Percentiles rank a stretch among this genome's conserved stretches.
Conservation (phyloP, 768 basidiomycete species). For the Calvatia gigantea region DNA sequence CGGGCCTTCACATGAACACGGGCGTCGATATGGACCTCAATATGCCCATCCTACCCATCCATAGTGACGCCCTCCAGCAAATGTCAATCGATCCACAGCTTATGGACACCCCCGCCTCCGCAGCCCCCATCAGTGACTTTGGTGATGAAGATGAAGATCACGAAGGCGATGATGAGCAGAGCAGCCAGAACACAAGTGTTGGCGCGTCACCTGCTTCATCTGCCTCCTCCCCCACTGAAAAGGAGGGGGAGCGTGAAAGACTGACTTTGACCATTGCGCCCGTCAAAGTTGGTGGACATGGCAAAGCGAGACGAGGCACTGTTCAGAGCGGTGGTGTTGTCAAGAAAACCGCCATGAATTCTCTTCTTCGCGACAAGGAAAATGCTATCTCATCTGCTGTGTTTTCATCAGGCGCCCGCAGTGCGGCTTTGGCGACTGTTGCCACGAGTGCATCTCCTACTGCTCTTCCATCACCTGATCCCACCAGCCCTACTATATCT, state of each 20-base stretch:
- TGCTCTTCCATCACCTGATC: neutral
- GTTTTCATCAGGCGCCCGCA: conserved; percentile 17
- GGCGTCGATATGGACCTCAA: conserved; percentile 9
- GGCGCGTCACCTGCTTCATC: conserved; percentile 7
- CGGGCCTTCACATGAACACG: conserved; percentile 14
- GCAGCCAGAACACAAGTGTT: conserved; percentile 19
- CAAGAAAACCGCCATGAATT: conserved; percentile 44
- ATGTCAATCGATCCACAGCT: conserved; percentile 71
- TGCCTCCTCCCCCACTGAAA: conserved; percentile 14
- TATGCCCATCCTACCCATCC: conserved; percentile 17
- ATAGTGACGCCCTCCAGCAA: conserved; percentile 12
- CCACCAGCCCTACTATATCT: conserved; percentile 17
- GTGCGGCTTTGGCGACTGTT: conserved; percentile 9
- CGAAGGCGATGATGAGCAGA: conserved; percentile 19
- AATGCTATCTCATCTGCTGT: conserved; percentile 19
- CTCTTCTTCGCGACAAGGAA: conserved; percentile 31
- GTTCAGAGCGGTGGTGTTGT: conserved; percentile 71
- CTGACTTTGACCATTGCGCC: conserved; percentile 48
- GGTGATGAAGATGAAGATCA: conserved; percentile 29
- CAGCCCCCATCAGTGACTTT: conserved; percentile 30
- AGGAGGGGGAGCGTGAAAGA: conserved; percentile 25
- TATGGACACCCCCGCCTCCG: conserved; percentile 56
- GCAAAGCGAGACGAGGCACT: conserved; percentile 60
- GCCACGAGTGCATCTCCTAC: neutral
- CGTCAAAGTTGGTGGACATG: conserved; percentile 57